These are phyloP conservation scores for Mycena venus DNA, from an alignment of 768 basidiomycete species.

Conservation along the genomic window DNA sequence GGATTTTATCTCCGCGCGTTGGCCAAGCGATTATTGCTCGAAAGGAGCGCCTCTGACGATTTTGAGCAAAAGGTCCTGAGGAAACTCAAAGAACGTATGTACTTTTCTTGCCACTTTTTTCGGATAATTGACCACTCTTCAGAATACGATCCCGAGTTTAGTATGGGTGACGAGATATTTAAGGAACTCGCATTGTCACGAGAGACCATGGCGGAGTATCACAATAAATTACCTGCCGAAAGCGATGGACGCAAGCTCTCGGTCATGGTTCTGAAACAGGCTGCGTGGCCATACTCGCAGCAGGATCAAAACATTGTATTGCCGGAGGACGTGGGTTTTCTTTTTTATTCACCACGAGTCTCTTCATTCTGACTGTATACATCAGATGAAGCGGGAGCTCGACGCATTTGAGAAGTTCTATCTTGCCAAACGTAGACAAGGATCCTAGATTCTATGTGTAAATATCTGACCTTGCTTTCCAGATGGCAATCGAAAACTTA, in stretches of 20 bases:
- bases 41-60: conserved; percentile 87
- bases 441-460: background rate
- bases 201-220: conserved; percentile 79
- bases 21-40: conserved; percentile 89
- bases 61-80: conserved; percentile 88
- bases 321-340: conserved; percentile 61
- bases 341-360: background rate
- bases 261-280: conserved; percentile 88
- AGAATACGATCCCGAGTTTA: conserved; percentile 98
- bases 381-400: conserved; percentile 82
- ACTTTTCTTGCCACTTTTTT: background rate
- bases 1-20: conserved; percentile 91
- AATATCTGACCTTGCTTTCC: background rate
- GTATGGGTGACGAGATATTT: conserved; percentile 96
- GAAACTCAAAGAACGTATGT: conserved; percentile 82
- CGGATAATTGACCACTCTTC: conserved; percentile 6
- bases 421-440: conserved; percentile 78
- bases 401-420: conserved; percentile 78
- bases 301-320: conserved; percentile 66
- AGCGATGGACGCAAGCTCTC: conserved; percentile 65
- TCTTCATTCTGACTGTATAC: conserved; percentile 24
- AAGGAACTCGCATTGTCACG: conserved; percentile 86
- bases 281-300: conserved; percentile 87
- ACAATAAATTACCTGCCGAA: conserved; percentile 55
- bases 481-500: conserved; percentile 69